Base-by-base conservation (phyloP, 805 yeast species). In the Ascoidea asiatica region DNA sequence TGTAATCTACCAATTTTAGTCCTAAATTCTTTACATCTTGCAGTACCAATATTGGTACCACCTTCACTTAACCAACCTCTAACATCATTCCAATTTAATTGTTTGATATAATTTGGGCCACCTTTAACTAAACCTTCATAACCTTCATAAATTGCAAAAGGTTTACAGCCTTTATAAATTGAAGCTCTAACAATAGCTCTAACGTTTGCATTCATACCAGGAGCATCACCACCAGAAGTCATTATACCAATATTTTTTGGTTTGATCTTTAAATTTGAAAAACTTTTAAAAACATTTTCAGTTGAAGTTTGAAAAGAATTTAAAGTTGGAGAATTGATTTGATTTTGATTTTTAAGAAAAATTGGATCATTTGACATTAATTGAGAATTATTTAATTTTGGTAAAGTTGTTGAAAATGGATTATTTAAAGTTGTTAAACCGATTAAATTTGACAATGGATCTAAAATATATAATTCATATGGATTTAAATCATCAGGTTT, bases 191-290 rank as follows among this genome's bases (percentile, higher is more conserved):
- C 95, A 47, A 92, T 95, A 0, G 97, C 95, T 50, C 98, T 73
- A 5, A 92, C 98, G 21, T 81, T 85, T 4, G 97, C 90, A 63
- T 88, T 87, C 98, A 92, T 92, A 56, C 99, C 99, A 23, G 94
- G 98, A 44, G 97, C 84, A 60, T 92, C 99, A 64, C 99, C 98
- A 54, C 98, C 98, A 1, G 95, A 86, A 5, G 97, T 92, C 90
- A 92, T 88, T 43, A 92, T 92, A 4, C 95, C 98, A 51, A 92
- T 85, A 53, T 78, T 76, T 62, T 77, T 66, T 7, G 33, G 33
- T 6, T 23, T 23, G 33, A 7, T 23, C 11, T 23, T 23, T 7
- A 23, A 23, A 23, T 23, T 23, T 6, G 33, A 6, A 23, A 23
- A 23, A 11, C 11, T 23, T 23, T 23, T 23, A 11, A 23, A 23